These are phyloP conservation scores for Penicillium polonicum DNA, from an alignment of 2,329 filamentous ascomycete genomes.

Conservation along the genomic window DNA sequence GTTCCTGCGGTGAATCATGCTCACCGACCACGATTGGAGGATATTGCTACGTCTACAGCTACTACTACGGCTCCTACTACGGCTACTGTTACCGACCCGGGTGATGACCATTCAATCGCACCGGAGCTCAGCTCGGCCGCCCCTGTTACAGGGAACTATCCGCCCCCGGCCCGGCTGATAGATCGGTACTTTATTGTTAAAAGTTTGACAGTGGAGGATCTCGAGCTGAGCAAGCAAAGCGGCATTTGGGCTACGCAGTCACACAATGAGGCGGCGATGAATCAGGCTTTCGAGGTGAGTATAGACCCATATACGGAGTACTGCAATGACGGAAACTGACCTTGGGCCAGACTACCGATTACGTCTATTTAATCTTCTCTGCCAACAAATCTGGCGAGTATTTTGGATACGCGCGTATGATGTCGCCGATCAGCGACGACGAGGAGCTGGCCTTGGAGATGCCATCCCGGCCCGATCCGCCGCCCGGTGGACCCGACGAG, in stretches of 20 bases:
- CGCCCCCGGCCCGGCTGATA: conserved; percentile 43
- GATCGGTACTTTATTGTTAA: conserved; percentile 92
- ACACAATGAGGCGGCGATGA: conserved; percentile 84
- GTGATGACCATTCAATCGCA: conserved; percentile 7
- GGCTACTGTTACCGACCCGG: background rate
- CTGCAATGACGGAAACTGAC: background rate
- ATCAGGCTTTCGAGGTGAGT: conserved; percentile 75
- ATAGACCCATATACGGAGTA: background rate
- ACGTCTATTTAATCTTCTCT: conserved; percentile 90
- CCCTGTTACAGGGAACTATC: conserved; percentile 14
- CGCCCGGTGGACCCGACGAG: conserved; percentile 60
- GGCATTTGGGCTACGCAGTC: conserved; percentile 92
- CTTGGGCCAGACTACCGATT: conserved; percentile 65
- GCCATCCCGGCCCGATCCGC: conserved; percentile 61
- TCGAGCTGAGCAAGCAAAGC: conserved; percentile 83
- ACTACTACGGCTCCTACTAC: background rate
- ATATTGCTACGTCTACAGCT: conserved; percentile 7
- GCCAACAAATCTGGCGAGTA: conserved; percentile 98
- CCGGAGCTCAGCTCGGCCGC: conserved; percentile 17
- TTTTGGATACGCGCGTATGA: conserved; percentile 91
- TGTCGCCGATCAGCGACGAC: conserved; percentile 77
- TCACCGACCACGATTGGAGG: conserved; percentile 10
- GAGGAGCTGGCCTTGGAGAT: conserved; percentile 68
- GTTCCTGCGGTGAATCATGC: conserved; percentile 34
- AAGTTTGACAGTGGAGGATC: conserved; percentile 84